These are phyloP conservation scores for Trichosporon sp. DNA, from an alignment of 1,284 basidiomycete species.

Conservation along the genomic window DNA sequence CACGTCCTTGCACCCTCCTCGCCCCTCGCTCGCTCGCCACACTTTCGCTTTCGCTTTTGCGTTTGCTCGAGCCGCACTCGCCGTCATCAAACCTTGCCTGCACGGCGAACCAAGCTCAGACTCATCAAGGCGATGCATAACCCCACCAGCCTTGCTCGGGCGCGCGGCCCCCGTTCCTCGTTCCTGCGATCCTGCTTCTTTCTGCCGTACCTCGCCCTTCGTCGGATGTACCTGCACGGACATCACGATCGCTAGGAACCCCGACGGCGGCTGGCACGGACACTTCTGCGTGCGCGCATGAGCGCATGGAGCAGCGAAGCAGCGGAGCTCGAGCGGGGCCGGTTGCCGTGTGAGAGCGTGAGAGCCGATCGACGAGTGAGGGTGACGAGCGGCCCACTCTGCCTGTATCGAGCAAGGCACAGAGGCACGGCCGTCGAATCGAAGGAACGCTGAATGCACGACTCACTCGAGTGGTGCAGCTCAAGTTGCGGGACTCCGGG, in stretches of 20 bases:
- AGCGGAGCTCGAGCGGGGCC: too few species aligned
- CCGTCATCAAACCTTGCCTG: too few species aligned
- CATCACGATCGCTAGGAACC: background rate
- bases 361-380: background rate
- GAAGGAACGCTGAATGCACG: background rate
- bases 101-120: too few species aligned
- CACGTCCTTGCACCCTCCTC: too few species aligned
- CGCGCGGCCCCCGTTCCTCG: background rate
- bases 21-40: too few species aligned
- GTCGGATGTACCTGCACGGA: background rate
- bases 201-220: background rate
- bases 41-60: too few species aligned
- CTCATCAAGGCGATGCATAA: background rate
- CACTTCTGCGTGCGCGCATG: too few species aligned
- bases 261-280: background rate
- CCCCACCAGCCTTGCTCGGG: background rate
- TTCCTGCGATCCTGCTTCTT: background rate
- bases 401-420: background rate
- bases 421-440: background rate
- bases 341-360: background rate
- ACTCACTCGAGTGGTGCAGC: background rate
- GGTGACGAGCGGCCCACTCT: background rate
- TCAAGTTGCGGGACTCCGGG: background rate
- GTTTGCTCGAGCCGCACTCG: too few species aligned
- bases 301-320: too few species aligned